These are phyloP conservation scores for Saccharum spontaneum DNA, from an alignment of 176 grass and related monocot species.

Conservation along the genomic window DNA sequence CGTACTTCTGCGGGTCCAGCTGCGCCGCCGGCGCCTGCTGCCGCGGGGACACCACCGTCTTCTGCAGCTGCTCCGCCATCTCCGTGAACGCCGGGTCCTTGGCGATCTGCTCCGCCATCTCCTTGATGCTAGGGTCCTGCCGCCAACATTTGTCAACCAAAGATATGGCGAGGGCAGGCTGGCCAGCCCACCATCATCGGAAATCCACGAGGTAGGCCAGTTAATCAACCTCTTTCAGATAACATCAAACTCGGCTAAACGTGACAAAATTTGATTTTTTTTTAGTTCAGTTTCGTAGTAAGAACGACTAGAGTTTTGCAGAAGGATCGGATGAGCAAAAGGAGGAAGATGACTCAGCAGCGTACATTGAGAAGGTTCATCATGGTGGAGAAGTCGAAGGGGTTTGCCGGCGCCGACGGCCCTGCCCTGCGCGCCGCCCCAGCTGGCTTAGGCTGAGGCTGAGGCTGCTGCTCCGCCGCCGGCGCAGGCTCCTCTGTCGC, in stretches of 20 bases:
- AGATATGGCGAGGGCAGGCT: neutral
- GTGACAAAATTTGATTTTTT: neutral
- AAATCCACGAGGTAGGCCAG: neutral
- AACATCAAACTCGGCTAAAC: neutral
- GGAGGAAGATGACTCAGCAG: neutral
- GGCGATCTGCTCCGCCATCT: slow-evolving; percentile 97
- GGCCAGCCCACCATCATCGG: no score
- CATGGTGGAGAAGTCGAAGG: slow-evolving; percentile 94
- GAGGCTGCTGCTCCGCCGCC: slow-evolving; percentile 19
- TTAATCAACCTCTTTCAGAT: neutral
- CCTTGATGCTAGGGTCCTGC: slow-evolving; percentile 90
- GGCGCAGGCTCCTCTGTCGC: slow-evolving; percentile 45
- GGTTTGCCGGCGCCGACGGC: slow-evolving; percentile 42
- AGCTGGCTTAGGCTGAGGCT: neutral
- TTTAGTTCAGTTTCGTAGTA: neutral
- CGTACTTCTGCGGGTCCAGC: slow-evolving; percentile 84
- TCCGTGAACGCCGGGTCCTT: slow-evolving; percentile 84
- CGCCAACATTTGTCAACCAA: neutral
- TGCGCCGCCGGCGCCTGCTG: slow-evolving; percentile 14
- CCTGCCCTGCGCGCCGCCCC: slow-evolving; percentile 3
- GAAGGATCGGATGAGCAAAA: neutral
- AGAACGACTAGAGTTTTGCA: neutral
- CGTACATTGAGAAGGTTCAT: slow-evolving; percentile 80
- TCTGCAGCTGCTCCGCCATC: slow-evolving; percentile 99
- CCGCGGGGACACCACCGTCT: slow-evolving; percentile 54